phyloP scores from a whole-genome alignment of 1,284 basidiomycete genomes.

The Cutaneotrichosporon mucoides region DNA sequence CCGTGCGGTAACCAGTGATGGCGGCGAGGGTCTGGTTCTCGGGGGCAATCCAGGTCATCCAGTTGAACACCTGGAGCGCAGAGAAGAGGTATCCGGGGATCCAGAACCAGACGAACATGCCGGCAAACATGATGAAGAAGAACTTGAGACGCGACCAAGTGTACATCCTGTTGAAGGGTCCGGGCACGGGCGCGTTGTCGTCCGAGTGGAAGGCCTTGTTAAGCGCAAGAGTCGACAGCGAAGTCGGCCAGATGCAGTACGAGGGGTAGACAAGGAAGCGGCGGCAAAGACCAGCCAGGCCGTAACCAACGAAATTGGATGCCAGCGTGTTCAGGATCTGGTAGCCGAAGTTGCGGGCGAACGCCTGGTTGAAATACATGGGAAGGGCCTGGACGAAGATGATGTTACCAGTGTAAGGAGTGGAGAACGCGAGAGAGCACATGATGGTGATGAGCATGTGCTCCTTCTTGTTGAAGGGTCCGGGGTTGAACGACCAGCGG shows the following conservation, averaged over 20 bases:
- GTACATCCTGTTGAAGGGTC: conserved; percentile 42
- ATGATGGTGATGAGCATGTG: conserved; percentile 45
- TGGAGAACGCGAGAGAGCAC: conserved; percentile 32
- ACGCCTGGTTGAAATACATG: conserved; percentile 39
- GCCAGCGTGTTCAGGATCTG: conserved; percentile 46
- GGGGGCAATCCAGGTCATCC: conserved; percentile 59
- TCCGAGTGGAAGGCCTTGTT: conserved; percentile 50
- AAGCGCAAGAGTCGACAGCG: conserved; percentile 51
- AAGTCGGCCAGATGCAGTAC: conserved; percentile 51
- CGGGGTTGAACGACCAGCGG: conserved; percentile 38
- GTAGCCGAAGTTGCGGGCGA: conserved; percentile 49
- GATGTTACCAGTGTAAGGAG: conserved; percentile 47
- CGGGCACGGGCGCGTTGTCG: conserved; percentile 42
- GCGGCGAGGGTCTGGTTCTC: conserved; percentile 15
- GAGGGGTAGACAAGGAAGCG: conserved; percentile 53
- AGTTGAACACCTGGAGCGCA: conserved; percentile 57
- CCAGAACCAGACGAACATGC: conserved; percentile 49
- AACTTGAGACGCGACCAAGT: conserved; percentile 42
- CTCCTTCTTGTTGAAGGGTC: conserved; percentile 54
- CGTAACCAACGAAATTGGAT: conserved; percentile 53
- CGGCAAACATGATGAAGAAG: conserved; percentile 39
- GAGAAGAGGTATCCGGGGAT: conserved; percentile 48
- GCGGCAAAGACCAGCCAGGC: conserved; percentile 53
- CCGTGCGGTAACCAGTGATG: conserved; percentile 20
- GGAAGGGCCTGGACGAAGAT: conserved; percentile 38